Evolutionary conservation across 1,284 basidiomycete species (phyloP), one percentile per base, ranked within the genome.

Genomic region (Psilocybe mexicana): DNA sequence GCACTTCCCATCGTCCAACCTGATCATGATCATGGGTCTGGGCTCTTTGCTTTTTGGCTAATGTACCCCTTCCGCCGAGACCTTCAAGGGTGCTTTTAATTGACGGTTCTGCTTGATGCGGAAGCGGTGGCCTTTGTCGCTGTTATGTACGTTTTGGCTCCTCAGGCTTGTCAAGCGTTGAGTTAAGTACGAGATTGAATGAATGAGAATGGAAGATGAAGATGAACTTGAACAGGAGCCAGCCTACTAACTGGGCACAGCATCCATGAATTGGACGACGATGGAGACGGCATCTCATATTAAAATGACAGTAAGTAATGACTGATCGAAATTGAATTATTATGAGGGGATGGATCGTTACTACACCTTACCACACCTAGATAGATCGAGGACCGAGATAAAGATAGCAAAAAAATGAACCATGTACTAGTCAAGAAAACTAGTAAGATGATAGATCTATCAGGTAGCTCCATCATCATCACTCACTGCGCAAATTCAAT

Each of bases 81-180:
- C 18, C 18, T 18, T 18, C 18, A 18, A 18, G 42, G 42, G 48
- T 18, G 46, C n/a, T 26, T 43, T n/a, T 28, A 44, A 50, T 38
- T 51, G 40, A 38, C 58, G 50, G 58, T 36, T 55, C 54, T 55
- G 52, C 53, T 50, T 38, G 43, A 56, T 52, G 50, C 58, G 58
- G 54, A 57, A 57, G 58, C 54, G 54, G 43, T 60, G 51, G 58
- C 38, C 50, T 50, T 60, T 50, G 54, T 45, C 43, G 53, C 55
- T 44, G 55, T 46, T 30, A 35, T 33, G 28, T 42, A 35, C 23
- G 36, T 6, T n/a, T 14, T 14, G 38, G 38, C 38, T 40, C 38
- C 38, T 23, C 18, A 18, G 18, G 26, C 55, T 42, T 57, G 50
- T 52, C 55, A 52, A 30, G 45, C 18, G 18, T 18, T 18, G 18